A percentile compares a stretch with the other conserved stretches of the same genome.
Evolutionary conservation across 1,284 basidiomycete species (phyloP).

Genomic region (Fomitopsis palustris): DNA sequence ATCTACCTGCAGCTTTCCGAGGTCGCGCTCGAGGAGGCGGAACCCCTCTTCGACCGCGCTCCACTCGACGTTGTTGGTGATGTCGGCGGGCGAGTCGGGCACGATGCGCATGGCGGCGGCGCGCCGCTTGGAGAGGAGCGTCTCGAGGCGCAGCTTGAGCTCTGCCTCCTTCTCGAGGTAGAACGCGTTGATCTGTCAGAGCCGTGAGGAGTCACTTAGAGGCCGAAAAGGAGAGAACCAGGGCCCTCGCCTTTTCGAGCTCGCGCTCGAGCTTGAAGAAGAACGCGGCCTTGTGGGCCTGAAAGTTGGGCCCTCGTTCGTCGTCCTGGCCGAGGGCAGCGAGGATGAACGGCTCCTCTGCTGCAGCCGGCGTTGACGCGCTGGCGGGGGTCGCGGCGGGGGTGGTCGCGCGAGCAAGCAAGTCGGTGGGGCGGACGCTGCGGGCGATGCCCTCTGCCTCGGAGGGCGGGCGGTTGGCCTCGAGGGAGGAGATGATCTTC

Average conservation of each 20-base stretch:
- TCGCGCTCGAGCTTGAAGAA: conserved; percentile 99
- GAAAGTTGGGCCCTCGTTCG: conserved; percentile 74
- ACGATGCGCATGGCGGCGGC: conserved; percentile 72
- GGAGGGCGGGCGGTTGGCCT: conserved; percentile 83
- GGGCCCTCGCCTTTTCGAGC: conserved; percentile 81
- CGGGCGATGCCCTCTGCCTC: conserved; percentile 87
- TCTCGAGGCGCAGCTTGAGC: conserved; percentile 88
- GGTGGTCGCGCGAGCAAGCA: conserved; percentile 28
- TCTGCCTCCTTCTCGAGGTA: conserved; percentile 98
- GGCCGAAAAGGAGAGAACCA: background rate
- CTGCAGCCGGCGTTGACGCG: background rate
- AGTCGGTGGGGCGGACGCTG: conserved; percentile 73
- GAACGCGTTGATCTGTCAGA: conserved; percentile 87
- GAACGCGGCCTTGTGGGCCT: conserved; percentile 95
- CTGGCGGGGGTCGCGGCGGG: background rate
- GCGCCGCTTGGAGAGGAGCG: conserved; percentile 91
- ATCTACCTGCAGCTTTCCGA: conserved; percentile 90
- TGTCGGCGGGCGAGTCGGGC: conserved; percentile 54
- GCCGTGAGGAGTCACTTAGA: conserved; percentile 2
- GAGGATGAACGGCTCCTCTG: conserved; percentile 53
- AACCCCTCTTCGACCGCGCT: conserved; percentile 95
- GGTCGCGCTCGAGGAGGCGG: conserved; percentile 89
- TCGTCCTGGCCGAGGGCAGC: conserved; percentile 59
- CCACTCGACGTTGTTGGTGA: conserved; percentile 80
- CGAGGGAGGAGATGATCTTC: conserved; percentile 98